phyloP scores from a whole-genome alignment of 2,329 filamentous ascomycete genomes.

The Pestalotiopsis sp. region DNA sequence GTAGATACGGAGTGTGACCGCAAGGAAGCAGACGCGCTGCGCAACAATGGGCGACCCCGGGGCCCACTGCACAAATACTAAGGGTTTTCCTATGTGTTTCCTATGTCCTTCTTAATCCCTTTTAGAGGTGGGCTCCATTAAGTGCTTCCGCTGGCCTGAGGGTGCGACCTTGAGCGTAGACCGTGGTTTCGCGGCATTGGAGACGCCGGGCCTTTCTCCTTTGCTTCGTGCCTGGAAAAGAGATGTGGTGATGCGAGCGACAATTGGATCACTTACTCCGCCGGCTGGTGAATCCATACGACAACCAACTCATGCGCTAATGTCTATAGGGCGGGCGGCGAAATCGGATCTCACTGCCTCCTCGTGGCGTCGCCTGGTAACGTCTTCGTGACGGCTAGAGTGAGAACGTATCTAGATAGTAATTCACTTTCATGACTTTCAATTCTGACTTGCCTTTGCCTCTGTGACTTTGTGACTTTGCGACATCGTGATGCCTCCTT shows the following conservation, averaged over 20 bases:
- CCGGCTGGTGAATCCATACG: not conserved
- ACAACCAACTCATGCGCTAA: not conserved
- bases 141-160: not conserved
- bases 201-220: not conserved
- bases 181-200: not conserved
- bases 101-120: too few relatives aligned
- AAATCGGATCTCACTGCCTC: slow-evolving; percentile 7
- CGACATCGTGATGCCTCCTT: too few relatives aligned
- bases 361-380: slow-evolving; percentile 6
- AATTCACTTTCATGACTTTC: too few relatives aligned
- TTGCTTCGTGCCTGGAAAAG: not conserved
- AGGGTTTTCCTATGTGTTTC: not conserved
- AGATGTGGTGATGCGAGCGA: not conserved
- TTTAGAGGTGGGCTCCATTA: not conserved
- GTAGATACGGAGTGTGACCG: not conserved
- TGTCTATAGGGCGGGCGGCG: not conserved
- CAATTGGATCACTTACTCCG: not conserved
- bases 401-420: not conserved
- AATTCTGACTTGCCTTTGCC: too few relatives aligned
- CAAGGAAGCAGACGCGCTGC: not conserved
- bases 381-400: not conserved
- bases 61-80: not conserved
- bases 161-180: not conserved
- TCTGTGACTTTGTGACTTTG: too few relatives aligned
- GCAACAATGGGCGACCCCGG: not conserved